Percentiles rank a stretch among this genome's conserved stretches.
Conservation (phyloP, 2,329 filamentous ascomycete species). For the Epichloe scottii region DNA sequence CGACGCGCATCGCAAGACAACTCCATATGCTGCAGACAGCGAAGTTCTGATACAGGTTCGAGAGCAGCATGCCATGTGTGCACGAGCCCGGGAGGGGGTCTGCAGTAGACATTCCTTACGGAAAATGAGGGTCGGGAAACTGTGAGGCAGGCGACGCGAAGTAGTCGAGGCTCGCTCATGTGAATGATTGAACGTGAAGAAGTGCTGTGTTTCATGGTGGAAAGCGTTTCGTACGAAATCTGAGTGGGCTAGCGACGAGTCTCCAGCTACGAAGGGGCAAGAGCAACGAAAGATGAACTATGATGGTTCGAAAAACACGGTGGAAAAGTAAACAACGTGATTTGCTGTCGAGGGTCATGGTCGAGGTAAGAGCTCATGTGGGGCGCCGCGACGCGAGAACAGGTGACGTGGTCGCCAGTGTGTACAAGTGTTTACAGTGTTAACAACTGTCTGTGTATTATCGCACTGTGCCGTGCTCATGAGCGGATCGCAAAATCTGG, state of each 20-base stretch:
- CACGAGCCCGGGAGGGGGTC: constrained; percentile 27
- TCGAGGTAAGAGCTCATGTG: not conserved
- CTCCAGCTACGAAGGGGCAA: not conserved
- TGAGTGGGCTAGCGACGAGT: not conserved
- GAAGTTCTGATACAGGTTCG: constrained; percentile 48
- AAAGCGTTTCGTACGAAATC: not conserved
- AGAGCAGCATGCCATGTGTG: constrained; percentile 40
- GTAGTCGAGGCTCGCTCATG: constrained; percentile 7
- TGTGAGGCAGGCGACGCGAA: constrained; percentile 67
- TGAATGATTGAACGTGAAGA: constrained; percentile 28
- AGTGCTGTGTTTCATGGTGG: constrained; percentile 21
- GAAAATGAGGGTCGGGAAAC: constrained; percentile 66
- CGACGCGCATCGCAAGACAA: constrained; percentile 23
- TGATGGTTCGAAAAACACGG: not conserved
- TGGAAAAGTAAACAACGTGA: not conserved
- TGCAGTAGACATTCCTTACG: constrained; percentile 48
- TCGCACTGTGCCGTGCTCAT: not conserved
- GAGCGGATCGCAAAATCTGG: not conserved
- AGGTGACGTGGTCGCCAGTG: constrained; percentile 14
- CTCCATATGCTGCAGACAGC: constrained; percentile 35
- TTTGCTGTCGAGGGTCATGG: not conserved
- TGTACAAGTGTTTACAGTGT: not conserved
- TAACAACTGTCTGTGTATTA: not conserved
- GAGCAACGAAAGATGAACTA: not conserved
- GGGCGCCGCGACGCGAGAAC: constrained; percentile 8